Evolutionary conservation across 1,139 yeast genomes (phyloP), one percentile per base, ranked within the genome.

Genomic region (Suhomyces maxii): DNA sequence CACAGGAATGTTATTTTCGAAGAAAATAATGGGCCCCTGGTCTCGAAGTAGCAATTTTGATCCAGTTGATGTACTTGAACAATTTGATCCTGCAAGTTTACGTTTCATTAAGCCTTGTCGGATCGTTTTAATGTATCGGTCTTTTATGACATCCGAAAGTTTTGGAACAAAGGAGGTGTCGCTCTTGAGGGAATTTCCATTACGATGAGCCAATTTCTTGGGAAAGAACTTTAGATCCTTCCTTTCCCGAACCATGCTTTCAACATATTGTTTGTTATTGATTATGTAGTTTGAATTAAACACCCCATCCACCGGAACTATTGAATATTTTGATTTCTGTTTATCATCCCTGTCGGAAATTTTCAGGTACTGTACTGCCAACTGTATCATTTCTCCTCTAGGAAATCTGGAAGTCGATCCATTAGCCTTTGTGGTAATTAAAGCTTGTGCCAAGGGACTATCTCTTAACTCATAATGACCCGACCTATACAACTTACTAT

Each of bases 361-460:
- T 6, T n/a, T 8, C 46, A 14, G 44, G 36, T 37, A 23, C 39
- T 48, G 44, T 3, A 58, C 58, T 3, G 59, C 56, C 32, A 67
- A 43, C 37, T 58, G 57, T 23, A 65, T 50, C 57, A 63, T 54
- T 45, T 53, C 57, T 9, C 69, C 69, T 23, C 41, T 50, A 1
- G 70, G 68, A 42, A 58, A 58, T 25, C 62, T 50, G 3, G 42
- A 39, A 31, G 51, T 43, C 3, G 53, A 42, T 3, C 66, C 62
- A 45, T 60, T 60, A 32, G 61, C 54, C 40, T 54, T 60, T 12
- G 64, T 59, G 25, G 44, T 54, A 10, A 47, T 13, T 11, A 67
- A 53, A 11, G 54, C 53, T 7, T 46, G 44, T 2, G 61, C 69
- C 49, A 59, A 63, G n/a, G 71, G 68, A 40, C 68, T 64, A 43